These are phyloP conservation scores for Picea abies DNA, from an alignment of 83 land plant genomes.

Conservation along the genomic window DNA sequence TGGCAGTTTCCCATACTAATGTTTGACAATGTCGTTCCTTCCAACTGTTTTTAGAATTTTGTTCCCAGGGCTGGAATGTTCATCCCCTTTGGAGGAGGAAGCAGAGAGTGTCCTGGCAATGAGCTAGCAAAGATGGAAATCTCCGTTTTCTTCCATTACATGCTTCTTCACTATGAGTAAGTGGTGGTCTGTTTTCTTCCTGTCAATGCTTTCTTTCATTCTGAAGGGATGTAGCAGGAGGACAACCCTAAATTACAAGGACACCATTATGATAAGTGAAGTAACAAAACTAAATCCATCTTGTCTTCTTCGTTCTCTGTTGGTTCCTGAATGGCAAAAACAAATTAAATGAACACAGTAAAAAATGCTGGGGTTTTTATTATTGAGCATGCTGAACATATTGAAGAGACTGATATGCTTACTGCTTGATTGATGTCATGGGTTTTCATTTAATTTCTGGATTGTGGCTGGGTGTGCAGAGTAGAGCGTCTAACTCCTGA, in stretches of 20 bases:
- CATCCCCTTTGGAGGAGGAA: conserved; percentile 82
- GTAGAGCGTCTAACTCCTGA: conserved; percentile 39
- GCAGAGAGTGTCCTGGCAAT: conserved; percentile 80
- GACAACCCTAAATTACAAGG: no score
- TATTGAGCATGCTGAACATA: not conserved
- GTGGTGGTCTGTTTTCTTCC: conserved; percentile 6
- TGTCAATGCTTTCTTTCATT: not conserved
- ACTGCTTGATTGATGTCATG: not conserved
- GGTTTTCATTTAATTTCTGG: not conserved
- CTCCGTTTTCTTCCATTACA: conserved; percentile 60
- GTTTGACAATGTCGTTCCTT: not conserved
- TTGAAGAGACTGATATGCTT: not conserved
- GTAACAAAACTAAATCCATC: no score
- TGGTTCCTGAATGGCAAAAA: not conserved
- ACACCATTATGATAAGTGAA: no score
- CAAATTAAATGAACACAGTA: not conserved
- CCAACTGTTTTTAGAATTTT: conserved; percentile 28
- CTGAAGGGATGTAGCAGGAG: not conserved
- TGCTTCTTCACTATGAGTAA: conserved; percentile 68
- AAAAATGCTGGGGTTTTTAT: not conserved
- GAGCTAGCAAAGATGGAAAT: conserved; percentile 83
- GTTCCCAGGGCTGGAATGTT: conserved; percentile 57
- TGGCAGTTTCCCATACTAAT: not conserved
- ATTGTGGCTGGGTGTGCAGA: conserved; percentile 32
- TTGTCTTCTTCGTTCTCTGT: not conserved